A percentile compares a stretch with the other conserved stretches of the same genome.
These are phyloP conservation scores for Pseudocercospora musae DNA, from an alignment of 2,329 filamentous ascomycete genomes.

Conservation along the genomic window DNA sequence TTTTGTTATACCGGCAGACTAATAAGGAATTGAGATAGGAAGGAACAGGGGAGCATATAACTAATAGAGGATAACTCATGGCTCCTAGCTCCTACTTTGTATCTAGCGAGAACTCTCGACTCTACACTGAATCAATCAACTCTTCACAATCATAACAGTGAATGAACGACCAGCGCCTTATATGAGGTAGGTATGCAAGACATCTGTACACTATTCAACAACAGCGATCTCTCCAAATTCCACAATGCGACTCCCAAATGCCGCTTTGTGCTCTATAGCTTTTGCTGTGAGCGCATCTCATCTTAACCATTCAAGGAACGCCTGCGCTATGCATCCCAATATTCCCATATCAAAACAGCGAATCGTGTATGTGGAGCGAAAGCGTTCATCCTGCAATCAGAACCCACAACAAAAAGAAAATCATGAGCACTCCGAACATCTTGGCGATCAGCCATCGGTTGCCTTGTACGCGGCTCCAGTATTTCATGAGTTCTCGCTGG, in stretches of 20 bases:
- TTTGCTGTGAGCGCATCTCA: not conserved
- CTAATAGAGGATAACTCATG: too few species aligned
- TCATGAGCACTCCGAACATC: conserved; percentile 89
- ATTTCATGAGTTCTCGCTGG: conserved; percentile 91
- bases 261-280: conserved; percentile 1
- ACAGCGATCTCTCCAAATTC: not conserved
- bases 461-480: conserved; percentile 89
- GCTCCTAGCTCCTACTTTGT: too few species aligned
- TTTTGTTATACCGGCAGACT: too few species aligned
- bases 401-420: conserved; percentile 52
- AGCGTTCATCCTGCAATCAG: conserved; percentile 32
- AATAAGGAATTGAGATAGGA: too few species aligned
- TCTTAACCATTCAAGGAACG: not conserved
- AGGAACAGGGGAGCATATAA: too few species aligned
- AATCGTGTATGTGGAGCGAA: not conserved
- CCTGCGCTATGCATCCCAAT: not conserved
- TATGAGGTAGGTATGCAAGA: not conserved
- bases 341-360: not conserved
- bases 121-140: too few species aligned
- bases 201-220: conserved; percentile 1
- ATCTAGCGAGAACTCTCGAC: too few species aligned
- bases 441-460: conserved; percentile 90
- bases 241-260: not conserved
- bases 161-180: not conserved
- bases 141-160: too few species aligned